A percentile compares a stretch with the other conserved stretches of the same genome.
phyloP scores from a whole-genome alignment of 805 yeast genomes.

The Kodamaea hsintzibuensis region DNA sequence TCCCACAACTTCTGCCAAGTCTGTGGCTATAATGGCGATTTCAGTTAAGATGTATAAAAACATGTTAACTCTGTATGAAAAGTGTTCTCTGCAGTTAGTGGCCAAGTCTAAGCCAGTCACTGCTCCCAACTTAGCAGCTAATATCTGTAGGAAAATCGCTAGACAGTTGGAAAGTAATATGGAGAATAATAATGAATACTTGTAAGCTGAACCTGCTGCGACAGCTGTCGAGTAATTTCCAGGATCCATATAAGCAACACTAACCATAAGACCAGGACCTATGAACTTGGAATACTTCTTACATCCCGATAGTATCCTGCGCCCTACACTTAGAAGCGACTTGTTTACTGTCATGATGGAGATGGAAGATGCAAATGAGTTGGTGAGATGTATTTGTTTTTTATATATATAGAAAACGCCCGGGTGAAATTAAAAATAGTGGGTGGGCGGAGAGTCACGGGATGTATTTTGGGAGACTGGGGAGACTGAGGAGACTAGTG shows the following conservation, averaged over 20 bases:
- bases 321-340: conserved; percentile 1
- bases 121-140: conserved; percentile 87
- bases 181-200: conserved; percentile 76
- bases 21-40: conserved; percentile 90
- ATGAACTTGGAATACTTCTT: conserved; percentile 62
- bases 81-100: conserved; percentile 75
- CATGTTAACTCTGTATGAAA: conserved; percentile 61
- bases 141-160: conserved; percentile 82
- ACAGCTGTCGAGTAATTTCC: conserved; percentile 96
- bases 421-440: background rate
- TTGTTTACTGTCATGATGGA: background rate
- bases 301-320: conserved; percentile 1
- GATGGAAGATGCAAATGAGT: background rate
- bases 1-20: conserved; percentile 97
- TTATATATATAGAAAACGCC: background rate
- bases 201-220: conserved; percentile 87
- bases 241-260: conserved; percentile 96
- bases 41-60: conserved; percentile 78
- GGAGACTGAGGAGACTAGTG: too few species aligned
- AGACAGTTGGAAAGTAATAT: conserved; percentile 77
- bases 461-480: too few species aligned
- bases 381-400: background rate
- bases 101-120: conserved; percentile 95
- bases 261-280: conserved; percentile 96
- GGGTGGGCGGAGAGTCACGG: too few species aligned